These are phyloP conservation scores for Pleurotus giganteus DNA, from an alignment of 768 basidiomycete species.

Conservation along the genomic window DNA sequence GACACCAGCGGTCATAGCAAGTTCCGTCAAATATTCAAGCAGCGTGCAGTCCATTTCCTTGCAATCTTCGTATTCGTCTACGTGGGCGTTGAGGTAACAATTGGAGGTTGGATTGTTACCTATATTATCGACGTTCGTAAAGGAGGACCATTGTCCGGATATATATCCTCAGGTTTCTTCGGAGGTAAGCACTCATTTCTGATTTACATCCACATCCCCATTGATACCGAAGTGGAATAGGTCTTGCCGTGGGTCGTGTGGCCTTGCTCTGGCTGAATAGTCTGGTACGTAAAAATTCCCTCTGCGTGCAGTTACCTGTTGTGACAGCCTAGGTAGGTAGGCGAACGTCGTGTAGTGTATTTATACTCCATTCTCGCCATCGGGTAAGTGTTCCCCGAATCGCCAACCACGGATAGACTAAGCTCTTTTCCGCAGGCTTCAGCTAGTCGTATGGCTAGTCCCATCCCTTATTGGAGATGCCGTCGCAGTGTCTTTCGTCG, in stretches of 20 bases:
- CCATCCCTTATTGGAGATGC: conserved; percentile 65
- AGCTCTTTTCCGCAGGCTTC: conserved; percentile 38
- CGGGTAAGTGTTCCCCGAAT: conserved; percentile 27
- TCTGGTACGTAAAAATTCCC: conserved; percentile 31
- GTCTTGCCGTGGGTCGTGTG: conserved; percentile 57
- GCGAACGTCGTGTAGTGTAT: conserved; percentile 52
- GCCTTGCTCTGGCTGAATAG: conserved; percentile 54
- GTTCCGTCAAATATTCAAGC: conserved; percentile 49
- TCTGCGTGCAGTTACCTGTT: not conserved
- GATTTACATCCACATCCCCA: not conserved
- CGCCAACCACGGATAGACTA: not conserved
- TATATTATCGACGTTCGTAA: conserved; percentile 43
- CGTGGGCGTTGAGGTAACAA: conserved; percentile 67
- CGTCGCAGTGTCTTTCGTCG: conserved; percentile 62
- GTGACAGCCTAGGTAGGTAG: conserved; percentile 33
- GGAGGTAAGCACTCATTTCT: conserved; percentile 36
- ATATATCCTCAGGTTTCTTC: conserved; percentile 57
- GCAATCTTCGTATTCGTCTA: conserved; percentile 66
- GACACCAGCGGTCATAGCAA: conserved; percentile 34
- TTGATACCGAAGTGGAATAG: conserved; percentile 24
- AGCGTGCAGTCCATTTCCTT: conserved; percentile 56
- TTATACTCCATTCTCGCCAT: conserved; percentile 52
- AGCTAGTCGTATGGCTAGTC: conserved; percentile 68
- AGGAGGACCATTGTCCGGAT: conserved; percentile 48
- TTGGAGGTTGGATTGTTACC: conserved; percentile 69